Evolutionary conservation across 2,329 filamentous ascomycete species (phyloP).

Genomic region (Diaporthe citri): DNA sequence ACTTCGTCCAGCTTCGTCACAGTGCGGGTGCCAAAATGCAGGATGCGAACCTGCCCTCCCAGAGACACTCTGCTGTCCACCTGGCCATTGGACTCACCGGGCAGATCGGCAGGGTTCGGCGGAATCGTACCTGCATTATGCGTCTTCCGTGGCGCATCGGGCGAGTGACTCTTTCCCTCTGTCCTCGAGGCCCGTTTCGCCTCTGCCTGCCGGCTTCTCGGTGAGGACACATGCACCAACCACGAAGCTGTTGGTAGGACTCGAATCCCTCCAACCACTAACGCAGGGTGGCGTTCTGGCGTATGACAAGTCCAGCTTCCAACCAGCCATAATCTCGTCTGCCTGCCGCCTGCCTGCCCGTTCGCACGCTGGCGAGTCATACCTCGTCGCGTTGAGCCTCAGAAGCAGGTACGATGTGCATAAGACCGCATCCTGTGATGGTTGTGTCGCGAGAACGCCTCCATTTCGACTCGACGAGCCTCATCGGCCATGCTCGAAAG

Average conservation of each 20-base stretch:
- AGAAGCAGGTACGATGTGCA: slow-evolving; percentile 27
- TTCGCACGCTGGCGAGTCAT: slow-evolving; percentile 31
- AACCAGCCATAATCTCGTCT: slow-evolving; percentile 4
- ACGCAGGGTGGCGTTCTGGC: slow-evolving; percentile 24
- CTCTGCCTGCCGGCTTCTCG: slow-evolving; percentile 29
- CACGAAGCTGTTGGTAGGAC: slow-evolving; percentile 1
- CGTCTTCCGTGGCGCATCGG: slow-evolving; percentile 34
- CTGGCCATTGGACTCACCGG: slow-evolving; percentile 20
- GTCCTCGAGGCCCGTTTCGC: slow-evolving; percentile 1
- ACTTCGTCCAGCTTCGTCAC: slow-evolving; percentile 2
- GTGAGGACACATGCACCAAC: neutral
- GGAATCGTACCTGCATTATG: slow-evolving; percentile 41
- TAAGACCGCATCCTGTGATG: slow-evolving; percentile 21
- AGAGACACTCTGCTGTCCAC: slow-evolving; percentile 12
- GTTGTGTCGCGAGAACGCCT: slow-evolving; percentile 3
- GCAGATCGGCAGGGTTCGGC: slow-evolving; percentile 28
- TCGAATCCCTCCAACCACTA: slow-evolving; percentile 18
- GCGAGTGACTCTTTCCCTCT: slow-evolving; percentile 32
- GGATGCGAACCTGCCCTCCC: neutral
- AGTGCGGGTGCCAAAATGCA: slow-evolving; percentile 1
- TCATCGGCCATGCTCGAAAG: slow-evolving; percentile 6
- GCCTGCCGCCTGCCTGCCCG: slow-evolving; percentile 5
- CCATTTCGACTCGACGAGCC: slow-evolving; percentile 10
- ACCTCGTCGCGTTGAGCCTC: slow-evolving; percentile 14
- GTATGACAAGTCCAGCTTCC: neutral